These are phyloP conservation scores for Neurospora sp. DNA, from an alignment of 495 filamentous ascomycete species.

Conservation along the genomic window DNA sequence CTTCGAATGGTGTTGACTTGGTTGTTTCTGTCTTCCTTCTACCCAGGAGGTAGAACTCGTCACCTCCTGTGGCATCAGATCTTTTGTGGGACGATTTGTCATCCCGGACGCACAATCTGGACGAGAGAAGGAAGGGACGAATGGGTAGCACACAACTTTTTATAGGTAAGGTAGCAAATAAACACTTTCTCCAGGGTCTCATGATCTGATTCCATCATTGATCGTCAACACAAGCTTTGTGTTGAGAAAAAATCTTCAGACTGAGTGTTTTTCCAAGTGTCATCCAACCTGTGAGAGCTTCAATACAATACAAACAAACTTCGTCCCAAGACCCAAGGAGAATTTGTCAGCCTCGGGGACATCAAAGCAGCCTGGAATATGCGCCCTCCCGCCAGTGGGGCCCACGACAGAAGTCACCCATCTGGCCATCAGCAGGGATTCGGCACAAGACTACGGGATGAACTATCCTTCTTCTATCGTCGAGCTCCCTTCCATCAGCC, in stretches of 20 bases:
- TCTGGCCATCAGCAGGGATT: background rate
- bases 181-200: background rate
- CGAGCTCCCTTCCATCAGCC: background rate
- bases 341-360: background rate
- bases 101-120: background rate
- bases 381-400: background rate
- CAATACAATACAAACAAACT: background rate
- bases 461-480: background rate
- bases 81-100: background rate
- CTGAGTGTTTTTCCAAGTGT: background rate
- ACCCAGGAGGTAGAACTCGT: background rate
- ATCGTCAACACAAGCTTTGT: background rate
- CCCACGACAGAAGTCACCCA: background rate
- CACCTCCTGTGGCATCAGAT: background rate
- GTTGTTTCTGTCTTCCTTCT: background rate
- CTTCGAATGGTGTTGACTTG: background rate
- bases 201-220: background rate
- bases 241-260: background rate
- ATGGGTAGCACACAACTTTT: background rate
- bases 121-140: background rate
- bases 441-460: background rate
- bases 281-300: background rate
- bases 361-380: background rate
- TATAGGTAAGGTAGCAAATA: background rate
- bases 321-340: background rate